phyloP scores from a whole-genome alignment of 495 filamentous ascomycete genomes.

The Saxispiralis lemnorum region DNA sequence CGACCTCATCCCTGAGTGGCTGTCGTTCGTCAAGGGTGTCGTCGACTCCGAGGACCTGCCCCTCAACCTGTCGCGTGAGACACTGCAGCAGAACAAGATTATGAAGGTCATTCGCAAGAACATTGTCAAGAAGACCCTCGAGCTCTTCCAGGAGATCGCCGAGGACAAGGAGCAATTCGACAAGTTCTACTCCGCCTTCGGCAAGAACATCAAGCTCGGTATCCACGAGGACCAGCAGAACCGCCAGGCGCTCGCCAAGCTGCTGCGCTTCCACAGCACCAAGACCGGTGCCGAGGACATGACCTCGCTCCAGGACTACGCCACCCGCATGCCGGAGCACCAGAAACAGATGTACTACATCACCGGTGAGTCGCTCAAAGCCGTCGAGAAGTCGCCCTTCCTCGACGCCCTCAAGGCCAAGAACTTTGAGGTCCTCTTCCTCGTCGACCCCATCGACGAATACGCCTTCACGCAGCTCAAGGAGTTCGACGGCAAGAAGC shows the following conservation, averaged over 20 bases:
- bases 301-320: conserved; percentile 89
- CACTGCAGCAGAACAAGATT: conserved; percentile 99
- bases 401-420: conserved; percentile 97
- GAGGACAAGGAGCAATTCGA: conserved; percentile 99
- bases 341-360: conserved; percentile 99
- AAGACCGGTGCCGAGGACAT: conserved; percentile 81
- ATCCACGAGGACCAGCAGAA: conserved; percentile 99
- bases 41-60: conserved; percentile 99
- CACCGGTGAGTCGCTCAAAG: conserved; percentile 98
- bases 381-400: conserved; percentile 95
- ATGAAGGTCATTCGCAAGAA: conserved; percentile 99
- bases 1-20: conserved; percentile 97
- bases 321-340: conserved; percentile 97
- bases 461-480: conserved; percentile 99
- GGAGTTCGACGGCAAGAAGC: conserved; percentile 99
- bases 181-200: conserved; percentile 99
- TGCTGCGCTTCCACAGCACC: conserved; percentile 95
- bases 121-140: conserved; percentile 99
- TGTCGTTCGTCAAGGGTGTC: conserved; percentile 98
- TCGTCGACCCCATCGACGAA: conserved; percentile 98
- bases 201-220: conserved; percentile 99
- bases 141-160: conserved; percentile 95
- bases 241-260: conserved; percentile 82
- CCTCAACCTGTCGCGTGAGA: conserved; percentile 98
- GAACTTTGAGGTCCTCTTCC: conserved; percentile 98